phyloP scores from a whole-genome alignment of 2,329 filamentous ascomycete genomes.

The Meredithiella fracta region DNA sequence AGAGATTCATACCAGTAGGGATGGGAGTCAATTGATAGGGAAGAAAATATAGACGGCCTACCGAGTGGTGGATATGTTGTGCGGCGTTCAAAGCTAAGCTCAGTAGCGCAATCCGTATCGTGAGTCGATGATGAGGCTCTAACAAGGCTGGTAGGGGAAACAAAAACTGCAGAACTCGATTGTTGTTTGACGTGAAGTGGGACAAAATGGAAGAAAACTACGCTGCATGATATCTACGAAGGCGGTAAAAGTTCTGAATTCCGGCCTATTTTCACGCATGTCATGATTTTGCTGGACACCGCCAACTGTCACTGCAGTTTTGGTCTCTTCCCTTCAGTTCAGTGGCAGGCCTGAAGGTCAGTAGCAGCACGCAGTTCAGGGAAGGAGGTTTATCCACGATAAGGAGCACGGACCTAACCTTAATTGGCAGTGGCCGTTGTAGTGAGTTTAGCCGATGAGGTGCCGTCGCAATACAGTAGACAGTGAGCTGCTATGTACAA shows the following conservation, averaged over 20 bases:
- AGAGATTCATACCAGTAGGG: constrained; percentile 9
- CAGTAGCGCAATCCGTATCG: neutral
- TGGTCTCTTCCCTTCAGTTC: neutral
- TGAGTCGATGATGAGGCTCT: neutral
- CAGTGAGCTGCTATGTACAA: neutral
- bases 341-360: neutral
- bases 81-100: neutral
- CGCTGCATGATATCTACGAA: neutral
- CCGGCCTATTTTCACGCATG: neutral
- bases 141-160: neutral
- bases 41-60: neutral
- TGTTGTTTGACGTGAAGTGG: neutral
- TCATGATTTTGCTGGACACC: neutral
- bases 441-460: constrained; percentile 2
- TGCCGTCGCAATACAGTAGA: neutral
- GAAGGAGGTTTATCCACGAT: neutral
- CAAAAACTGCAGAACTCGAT: neutral
- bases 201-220: neutral
- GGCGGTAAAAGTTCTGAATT: neutral
- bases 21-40: neutral
- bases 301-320: neutral
- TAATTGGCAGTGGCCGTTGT: neutral
- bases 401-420: constrained; percentile 11
- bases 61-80: neutral
- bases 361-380: neutral